Evolutionary conservation across 352 stramenopile genomes (phyloP).

Genomic region (Pythium periplocum): DNA sequence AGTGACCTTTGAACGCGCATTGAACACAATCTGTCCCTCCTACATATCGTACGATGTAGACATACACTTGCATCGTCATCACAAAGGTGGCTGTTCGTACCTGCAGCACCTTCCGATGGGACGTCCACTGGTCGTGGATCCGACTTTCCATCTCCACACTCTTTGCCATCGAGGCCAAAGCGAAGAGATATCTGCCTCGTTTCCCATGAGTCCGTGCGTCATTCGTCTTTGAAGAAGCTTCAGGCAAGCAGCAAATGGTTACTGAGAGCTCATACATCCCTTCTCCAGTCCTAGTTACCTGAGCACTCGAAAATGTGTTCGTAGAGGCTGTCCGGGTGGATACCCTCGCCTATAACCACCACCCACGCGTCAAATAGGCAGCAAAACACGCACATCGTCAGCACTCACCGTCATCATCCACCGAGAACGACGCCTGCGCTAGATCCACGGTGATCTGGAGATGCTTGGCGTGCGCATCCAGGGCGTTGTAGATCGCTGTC

Average conservation of each 20-base stretch:
- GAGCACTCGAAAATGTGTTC: constrained; percentile 37
- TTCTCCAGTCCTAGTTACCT: constrained; percentile 18
- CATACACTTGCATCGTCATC: too few species aligned
- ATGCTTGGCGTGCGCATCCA: constrained; percentile 49
- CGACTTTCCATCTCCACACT: constrained; percentile 66
- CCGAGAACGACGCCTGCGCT: constrained; percentile 43
- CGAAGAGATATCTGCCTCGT: constrained; percentile 47
- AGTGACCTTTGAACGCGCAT: constrained; percentile 27
- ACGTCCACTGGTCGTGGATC: constrained; percentile 42
- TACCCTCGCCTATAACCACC: constrained; percentile 45
- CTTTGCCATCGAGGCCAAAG: constrained; percentile 31
- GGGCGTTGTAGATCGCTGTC: constrained; percentile 66
- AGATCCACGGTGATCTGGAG: constrained; percentile 45
- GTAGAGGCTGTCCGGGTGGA: constrained; percentile 42
- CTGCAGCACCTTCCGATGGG: constrained; percentile 63
- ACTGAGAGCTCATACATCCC: not conserved
- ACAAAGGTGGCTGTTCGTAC: constrained; percentile 12
- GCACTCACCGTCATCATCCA: constrained; percentile 58
- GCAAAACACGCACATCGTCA: not conserved
- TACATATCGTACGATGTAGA: constrained; percentile 9
- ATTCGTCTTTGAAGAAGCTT: constrained; percentile 36
- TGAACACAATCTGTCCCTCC: constrained; percentile 52
- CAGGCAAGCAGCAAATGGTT: not conserved
- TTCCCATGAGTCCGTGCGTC: constrained; percentile 27
- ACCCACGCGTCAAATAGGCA: not conserved